These are phyloP conservation scores for Plenodomus tracheiphilus DNA, from an alignment of 2,329 filamentous ascomycete species.

Conservation along the genomic window DNA sequence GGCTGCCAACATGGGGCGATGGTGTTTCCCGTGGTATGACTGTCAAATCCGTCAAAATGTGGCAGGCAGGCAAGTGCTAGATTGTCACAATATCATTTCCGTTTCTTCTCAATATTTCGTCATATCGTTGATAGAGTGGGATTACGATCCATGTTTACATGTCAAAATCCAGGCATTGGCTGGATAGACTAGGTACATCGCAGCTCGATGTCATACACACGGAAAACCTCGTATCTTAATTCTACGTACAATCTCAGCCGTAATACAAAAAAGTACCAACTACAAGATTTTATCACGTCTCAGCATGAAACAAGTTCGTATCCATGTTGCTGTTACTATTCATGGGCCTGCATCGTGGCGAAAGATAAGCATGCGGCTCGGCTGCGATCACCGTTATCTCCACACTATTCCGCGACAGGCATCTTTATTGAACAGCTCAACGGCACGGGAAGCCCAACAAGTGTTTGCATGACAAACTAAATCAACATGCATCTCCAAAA, in stretches of 20 bases:
- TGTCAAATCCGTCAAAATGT: constrained; percentile 66
- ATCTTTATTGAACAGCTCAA: background rate
- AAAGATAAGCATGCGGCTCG: background rate
- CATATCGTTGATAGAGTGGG: background rate
- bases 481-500: background rate
- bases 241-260: background rate
- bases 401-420: background rate
- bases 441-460: background rate
- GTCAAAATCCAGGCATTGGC: background rate
- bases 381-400: background rate
- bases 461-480: background rate
- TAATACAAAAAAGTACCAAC: background rate
- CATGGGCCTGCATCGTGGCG: background rate
- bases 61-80: constrained; percentile 43
- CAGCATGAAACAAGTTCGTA: background rate
- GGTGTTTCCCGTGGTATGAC: constrained; percentile 61
- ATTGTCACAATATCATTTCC: background rate
- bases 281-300: background rate
- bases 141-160: too few species aligned
- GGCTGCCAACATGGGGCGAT: constrained; percentile 71
- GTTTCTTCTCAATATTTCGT: background rate
- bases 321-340: background rate
- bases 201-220: background rate
- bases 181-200: background rate
- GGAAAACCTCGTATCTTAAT: too few species aligned